A percentile compares a stretch with the other conserved stretches of the same genome.
Conservation (phyloP, 192 early-diverging fungal genomes). For the Neocallimastix lanati region DNA sequence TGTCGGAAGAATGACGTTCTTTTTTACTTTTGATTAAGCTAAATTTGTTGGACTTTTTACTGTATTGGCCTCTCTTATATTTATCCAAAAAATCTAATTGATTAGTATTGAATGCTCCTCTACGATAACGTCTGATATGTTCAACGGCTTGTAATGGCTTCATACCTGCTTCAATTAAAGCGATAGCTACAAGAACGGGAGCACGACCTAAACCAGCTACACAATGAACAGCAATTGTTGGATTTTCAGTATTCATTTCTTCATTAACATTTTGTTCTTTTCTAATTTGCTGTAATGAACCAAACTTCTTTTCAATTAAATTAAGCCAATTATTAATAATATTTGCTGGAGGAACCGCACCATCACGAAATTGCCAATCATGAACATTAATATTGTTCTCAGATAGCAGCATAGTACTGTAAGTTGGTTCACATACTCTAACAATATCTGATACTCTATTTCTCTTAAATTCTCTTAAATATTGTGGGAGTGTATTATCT, state of each 20-base stretch:
- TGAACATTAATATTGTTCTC: conserved; percentile 53
- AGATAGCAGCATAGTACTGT: conserved; percentile 36
- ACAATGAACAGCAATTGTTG: conserved; percentile 76
- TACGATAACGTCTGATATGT: conserved; percentile 48
- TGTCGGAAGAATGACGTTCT: not conserved
- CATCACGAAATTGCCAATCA: conserved; percentile 80
- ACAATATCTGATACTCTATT: conserved; percentile 71
- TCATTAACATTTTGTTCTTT: conserved; percentile 5
- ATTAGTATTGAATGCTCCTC: conserved; percentile 61
- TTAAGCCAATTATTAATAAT: conserved; percentile 27
- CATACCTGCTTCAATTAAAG: conserved; percentile 61
- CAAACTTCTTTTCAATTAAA: conserved; percentile 38
- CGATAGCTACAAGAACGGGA: conserved; percentile 71
- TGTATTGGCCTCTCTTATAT: not conserved
- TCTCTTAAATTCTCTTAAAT: conserved; percentile 51
- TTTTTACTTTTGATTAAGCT: not conserved
- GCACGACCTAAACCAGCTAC: conserved; percentile 90
- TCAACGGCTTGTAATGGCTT: conserved; percentile 55
- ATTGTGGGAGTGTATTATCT: conserved; percentile 52
- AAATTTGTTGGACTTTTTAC: not conserved
- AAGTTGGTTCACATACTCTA: conserved; percentile 79
- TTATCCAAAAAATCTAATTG: conserved; percentile 44
- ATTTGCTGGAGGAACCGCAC: conserved; percentile 41
- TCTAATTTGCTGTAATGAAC: conserved; percentile 8
- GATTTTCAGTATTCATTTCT: conserved; percentile 12